Conservation (phyloP, 768 basidiomycete genomes). For the Candolleomyces eurysporus region DNA sequence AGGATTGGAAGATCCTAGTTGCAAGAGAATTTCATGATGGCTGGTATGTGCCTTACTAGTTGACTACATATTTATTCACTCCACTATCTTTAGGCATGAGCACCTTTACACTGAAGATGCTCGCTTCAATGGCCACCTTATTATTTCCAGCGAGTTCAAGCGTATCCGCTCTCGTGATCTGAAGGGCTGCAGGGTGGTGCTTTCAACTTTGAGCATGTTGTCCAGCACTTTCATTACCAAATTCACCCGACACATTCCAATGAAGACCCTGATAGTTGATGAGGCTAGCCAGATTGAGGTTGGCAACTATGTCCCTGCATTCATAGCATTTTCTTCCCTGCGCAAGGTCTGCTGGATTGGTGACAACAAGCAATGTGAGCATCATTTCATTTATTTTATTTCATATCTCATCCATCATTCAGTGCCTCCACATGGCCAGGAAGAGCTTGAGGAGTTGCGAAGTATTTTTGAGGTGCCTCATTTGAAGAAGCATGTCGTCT, state of each 20-base stretch:
- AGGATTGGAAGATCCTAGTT: slow-evolving; percentile 64
- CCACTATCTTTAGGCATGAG: slow-evolving; percentile 61
- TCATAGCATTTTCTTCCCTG: slow-evolving; percentile 38
- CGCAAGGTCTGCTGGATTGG: slow-evolving; percentile 63
- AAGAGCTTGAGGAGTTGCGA: slow-evolving; percentile 59
- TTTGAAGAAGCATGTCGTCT: slow-evolving; percentile 44
- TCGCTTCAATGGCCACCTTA: slow-evolving; percentile 42
- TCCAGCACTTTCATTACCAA: slow-evolving; percentile 35
- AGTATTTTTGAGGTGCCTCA: slow-evolving; percentile 78
- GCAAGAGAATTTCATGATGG: slow-evolving; percentile 61
- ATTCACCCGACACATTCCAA: slow-evolving; percentile 38
- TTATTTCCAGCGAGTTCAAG: slow-evolving; percentile 44
- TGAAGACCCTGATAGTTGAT: slow-evolving; percentile 57
- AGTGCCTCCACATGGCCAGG: slow-evolving; percentile 84
- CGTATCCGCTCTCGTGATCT: slow-evolving; percentile 21
- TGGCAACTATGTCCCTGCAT: slow-evolving; percentile 46
- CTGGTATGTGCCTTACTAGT: slow-evolving; percentile 45
- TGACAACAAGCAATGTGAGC: slow-evolving; percentile 63
- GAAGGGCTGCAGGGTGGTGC: slow-evolving; percentile 51
- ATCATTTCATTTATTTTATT: slow-evolving; percentile 8
- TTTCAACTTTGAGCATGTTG: slow-evolving; percentile 80
- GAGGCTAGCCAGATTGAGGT: slow-evolving; percentile 69
- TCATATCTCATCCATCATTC: slow-evolving; percentile 9
- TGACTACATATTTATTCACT: slow-evolving; percentile 7
- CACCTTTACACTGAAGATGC: slow-evolving; percentile 54